Evolutionary conservation across 1,139 yeast species (phyloP).

Genomic region (Candida freyschussii): DNA sequence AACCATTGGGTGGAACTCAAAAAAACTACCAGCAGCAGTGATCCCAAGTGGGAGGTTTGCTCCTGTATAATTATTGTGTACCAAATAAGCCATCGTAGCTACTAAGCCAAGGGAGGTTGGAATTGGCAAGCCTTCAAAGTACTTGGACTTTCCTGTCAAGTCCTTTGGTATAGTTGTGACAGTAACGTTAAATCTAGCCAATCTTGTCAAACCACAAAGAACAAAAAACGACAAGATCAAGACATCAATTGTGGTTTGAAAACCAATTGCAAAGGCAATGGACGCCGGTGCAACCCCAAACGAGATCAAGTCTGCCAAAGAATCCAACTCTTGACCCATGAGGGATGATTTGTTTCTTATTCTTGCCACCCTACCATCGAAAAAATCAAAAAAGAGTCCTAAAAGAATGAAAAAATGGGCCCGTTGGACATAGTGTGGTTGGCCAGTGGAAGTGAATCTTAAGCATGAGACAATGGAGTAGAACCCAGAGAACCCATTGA

Average conservation of each 20-base stretch:
- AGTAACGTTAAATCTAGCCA: slow-evolving; percentile 93
- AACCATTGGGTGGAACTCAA: slow-evolving; percentile 73
- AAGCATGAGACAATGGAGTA: slow-evolving; percentile 83
- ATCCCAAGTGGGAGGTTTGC: slow-evolving; percentile 62
- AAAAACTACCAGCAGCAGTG: slow-evolving; percentile 44
- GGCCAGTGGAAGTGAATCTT: slow-evolving; percentile 67
- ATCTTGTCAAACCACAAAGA: slow-evolving; percentile 85
- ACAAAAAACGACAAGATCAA: slow-evolving; percentile 78
- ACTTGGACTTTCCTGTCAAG: slow-evolving; percentile 28
- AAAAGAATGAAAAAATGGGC: slow-evolving; percentile 84
- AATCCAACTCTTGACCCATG: slow-evolving; percentile 97
- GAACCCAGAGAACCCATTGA: slow-evolving; percentile 88
- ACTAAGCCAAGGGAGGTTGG: slow-evolving; percentile 84
- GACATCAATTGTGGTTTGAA: slow-evolving; percentile 78
- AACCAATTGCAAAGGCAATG: slow-evolving; percentile 87
- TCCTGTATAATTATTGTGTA: slow-evolving; percentile 41
- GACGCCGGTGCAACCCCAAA: slow-evolving; percentile 94
- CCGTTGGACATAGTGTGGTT: slow-evolving; percentile 70
- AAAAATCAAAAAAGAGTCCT: slow-evolving; percentile 91
- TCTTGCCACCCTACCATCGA: slow-evolving; percentile 96
- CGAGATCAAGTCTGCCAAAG: slow-evolving; percentile 88
- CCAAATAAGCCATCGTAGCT: slow-evolving; percentile 59
- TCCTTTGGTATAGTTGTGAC: slow-evolving; percentile 74
- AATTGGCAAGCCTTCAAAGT: slow-evolving; percentile 89
- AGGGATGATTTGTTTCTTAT: slow-evolving; percentile 86